Evolutionary conservation across 208 protist genomes (phyloP).

Genomic region (Endotrypanum monterogeii): DNA sequence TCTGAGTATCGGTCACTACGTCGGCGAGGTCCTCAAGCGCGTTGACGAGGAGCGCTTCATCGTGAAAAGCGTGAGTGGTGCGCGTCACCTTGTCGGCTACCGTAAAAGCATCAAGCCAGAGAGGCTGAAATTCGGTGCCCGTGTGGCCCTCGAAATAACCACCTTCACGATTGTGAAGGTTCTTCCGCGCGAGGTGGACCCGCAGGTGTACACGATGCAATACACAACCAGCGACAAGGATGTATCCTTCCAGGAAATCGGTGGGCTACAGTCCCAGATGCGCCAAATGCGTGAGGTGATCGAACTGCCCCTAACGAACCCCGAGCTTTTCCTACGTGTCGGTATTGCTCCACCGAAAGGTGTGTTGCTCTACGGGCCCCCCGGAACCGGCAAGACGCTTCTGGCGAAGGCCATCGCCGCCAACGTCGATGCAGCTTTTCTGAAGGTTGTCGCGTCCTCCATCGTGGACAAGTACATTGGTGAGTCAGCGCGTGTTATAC

Average conservation of each 20-base stretch:
- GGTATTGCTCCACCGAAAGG: slow-evolving; percentile 99
- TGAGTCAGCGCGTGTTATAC: slow-evolving; percentile 98
- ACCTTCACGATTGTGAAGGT: slow-evolving; percentile 99
- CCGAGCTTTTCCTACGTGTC: slow-evolving; percentile 98
- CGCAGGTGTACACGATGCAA: slow-evolving; percentile 99
- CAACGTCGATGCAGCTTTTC: slow-evolving; percentile 98
- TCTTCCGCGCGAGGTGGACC: slow-evolving; percentile 99
- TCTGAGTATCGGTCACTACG: slow-evolving; percentile 98
- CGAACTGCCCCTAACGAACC: slow-evolving; percentile 99
- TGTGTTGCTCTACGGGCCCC: slow-evolving; percentile 99
- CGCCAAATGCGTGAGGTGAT: slow-evolving; percentile 99
- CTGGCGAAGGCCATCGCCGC: slow-evolving; percentile 98
- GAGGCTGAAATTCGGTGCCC: slow-evolving; percentile 94
- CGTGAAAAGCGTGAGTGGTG: slow-evolving; percentile 98
- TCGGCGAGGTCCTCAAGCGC: slow-evolving; percentile 98
- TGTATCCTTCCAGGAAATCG: slow-evolving; percentile 96
- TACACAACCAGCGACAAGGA: slow-evolving; percentile 95
- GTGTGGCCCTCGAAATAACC: slow-evolving; percentile 99
- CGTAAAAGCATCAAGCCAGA: slow-evolving; percentile 94
- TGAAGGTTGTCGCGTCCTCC: slow-evolving; percentile 98
- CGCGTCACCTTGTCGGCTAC: slow-evolving; percentile 98
- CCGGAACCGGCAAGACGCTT: slow-evolving; percentile 96
- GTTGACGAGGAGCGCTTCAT: slow-evolving; percentile 95
- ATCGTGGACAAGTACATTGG: slow-evolving; percentile 99
- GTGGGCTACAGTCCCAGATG: slow-evolving; percentile 98